Base-by-base conservation (phyloP, 1,139 yeast genomes). In the Protomyces arabidopsidicola region DNA sequence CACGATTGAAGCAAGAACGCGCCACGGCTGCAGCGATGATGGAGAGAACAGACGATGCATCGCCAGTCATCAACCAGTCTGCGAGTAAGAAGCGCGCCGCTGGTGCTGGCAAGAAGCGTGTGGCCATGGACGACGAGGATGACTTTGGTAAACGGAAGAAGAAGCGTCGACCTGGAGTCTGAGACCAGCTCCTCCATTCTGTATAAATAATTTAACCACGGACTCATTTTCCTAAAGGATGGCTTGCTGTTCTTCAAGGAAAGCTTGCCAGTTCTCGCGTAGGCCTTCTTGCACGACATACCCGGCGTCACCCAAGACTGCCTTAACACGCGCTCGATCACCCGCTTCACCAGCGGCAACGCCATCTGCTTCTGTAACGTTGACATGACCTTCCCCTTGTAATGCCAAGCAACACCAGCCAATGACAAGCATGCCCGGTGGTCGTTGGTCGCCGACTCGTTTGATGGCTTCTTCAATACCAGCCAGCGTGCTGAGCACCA, bases 351-450 rank as follows among this genome's bases (percentile, higher is more conserved):
- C 62, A 8, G 62, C 56, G 8, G 18, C 55, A 3, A 58, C 2
- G 9, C 62, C 62, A 20, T 53, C 34, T 5, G 62, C 52, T 20
- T 58, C 62, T 2, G 62, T 58, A 22, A 58, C 56, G 31, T 58
- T 54, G 16, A 58, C 62, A 34, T 58, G 42, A 42, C 62, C 62
- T 12, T 34, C 10, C 10, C 53, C 62, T 27, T 58, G 66, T 65
- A 72, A 63, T 0, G 86, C 89, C 35, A 82, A 82, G 70, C 97
- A 90, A 0, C 95, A 87, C 69, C 81, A 78, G 0, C 98, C 98
- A 1, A 90, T 82, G 1, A 93, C 87, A 55, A 93, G 78, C 65
- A 93, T 77, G 0, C 98, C 98, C 0, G 98, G 98, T 0, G 98
- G 98, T 67, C 97, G 79, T 18, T 68, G 57, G 12, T 95, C 87